Evolutionary conservation across 2,329 filamentous ascomycete species (phyloP).

Genomic region (Sclerotinia sclerotiorum): DNA sequence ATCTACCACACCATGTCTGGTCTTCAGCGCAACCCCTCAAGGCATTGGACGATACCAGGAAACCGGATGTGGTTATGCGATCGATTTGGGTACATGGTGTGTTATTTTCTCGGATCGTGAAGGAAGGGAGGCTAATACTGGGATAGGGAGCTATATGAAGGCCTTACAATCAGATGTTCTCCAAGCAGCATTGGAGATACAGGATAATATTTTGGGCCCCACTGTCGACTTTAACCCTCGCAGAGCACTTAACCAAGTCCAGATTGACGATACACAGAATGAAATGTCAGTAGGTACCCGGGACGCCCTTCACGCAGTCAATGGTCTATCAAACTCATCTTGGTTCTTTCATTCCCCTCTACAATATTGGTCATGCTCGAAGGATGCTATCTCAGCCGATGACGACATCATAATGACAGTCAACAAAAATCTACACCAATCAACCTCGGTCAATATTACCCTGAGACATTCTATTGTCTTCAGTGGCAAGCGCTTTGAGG

Average conservation of each 20-base stretch:
- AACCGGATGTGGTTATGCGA: constrained; percentile 74
- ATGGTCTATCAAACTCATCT: constrained; percentile 59
- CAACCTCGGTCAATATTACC: constrained; percentile 70
- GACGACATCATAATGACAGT: constrained; percentile 66
- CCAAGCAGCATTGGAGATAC: constrained; percentile 65
- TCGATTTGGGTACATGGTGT: constrained; percentile 76
- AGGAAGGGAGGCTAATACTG: constrained; percentile 24
- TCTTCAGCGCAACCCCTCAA: constrained; percentile 67
- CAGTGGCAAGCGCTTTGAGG: constrained; percentile 74
- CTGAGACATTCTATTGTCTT: constrained; percentile 78
- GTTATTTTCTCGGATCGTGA: constrained; percentile 2
- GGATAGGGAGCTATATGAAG: constrained; percentile 65
- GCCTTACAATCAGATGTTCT: constrained; percentile 67
- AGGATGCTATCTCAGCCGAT: constrained; percentile 58
- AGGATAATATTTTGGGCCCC: constrained; percentile 65
- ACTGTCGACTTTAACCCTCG: constrained; percentile 57
- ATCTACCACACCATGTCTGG: constrained; percentile 78
- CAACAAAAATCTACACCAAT: constrained; percentile 60
- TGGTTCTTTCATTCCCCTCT: constrained; percentile 84
- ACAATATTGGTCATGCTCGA: constrained; percentile 75
- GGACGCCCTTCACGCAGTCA: constrained; percentile 58
- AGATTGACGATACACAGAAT: constrained; percentile 22
- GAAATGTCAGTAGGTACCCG: constrained; percentile 44
- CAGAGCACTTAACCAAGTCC: constrained; percentile 32
- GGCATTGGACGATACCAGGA: constrained; percentile 48